Conservation (phyloP, 2,329 filamentous ascomycete genomes). For the Penicillium sp. region DNA sequence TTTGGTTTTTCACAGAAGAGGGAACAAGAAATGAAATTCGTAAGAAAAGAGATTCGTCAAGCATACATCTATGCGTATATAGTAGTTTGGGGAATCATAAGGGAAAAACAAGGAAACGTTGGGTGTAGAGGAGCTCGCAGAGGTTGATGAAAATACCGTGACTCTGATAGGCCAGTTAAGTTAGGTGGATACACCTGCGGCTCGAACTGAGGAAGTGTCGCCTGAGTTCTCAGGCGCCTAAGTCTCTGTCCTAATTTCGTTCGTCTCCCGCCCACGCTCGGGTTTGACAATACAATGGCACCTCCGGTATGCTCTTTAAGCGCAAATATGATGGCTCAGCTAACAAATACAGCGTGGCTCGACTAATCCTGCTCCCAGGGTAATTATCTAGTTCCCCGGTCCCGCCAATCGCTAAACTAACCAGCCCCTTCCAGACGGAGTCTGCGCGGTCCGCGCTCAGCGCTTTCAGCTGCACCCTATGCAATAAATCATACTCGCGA, state of each 20-base stretch:
- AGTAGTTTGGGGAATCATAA: conserved; percentile 5
- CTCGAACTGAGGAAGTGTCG: neutral
- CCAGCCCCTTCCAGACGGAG: conserved; percentile 49
- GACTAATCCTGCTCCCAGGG: conserved; percentile 48
- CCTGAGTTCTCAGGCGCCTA: neutral
- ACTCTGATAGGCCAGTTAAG: conserved; percentile 15
- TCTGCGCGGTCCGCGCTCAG: conserved; percentile 71
- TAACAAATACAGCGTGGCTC: conserved; percentile 41
- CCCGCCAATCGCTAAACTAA: neutral
- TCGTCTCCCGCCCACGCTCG: neutral
- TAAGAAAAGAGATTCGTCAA: conserved; percentile 12
- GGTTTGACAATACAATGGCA: conserved; percentile 23
- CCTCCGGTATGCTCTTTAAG: conserved; percentile 29
- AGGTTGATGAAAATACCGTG: conserved; percentile 12
- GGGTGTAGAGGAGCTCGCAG: conserved; percentile 14
- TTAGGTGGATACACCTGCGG: no score
- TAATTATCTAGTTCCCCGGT: conserved; percentile 16
- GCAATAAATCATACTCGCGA: conserved; percentile 88
- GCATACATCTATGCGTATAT: conserved; percentile 9
- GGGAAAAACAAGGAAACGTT: conserved; percentile 10
- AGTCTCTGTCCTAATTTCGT: neutral
- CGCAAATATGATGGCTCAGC: neutral
- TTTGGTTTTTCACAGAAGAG: neutral
- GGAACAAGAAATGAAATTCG: conserved; percentile 8
- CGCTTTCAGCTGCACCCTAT: conserved; percentile 80